These are phyloP conservation scores for Chaetomium fimeti DNA, from an alignment of 495 filamentous ascomycete species.

Conservation along the genomic window DNA sequence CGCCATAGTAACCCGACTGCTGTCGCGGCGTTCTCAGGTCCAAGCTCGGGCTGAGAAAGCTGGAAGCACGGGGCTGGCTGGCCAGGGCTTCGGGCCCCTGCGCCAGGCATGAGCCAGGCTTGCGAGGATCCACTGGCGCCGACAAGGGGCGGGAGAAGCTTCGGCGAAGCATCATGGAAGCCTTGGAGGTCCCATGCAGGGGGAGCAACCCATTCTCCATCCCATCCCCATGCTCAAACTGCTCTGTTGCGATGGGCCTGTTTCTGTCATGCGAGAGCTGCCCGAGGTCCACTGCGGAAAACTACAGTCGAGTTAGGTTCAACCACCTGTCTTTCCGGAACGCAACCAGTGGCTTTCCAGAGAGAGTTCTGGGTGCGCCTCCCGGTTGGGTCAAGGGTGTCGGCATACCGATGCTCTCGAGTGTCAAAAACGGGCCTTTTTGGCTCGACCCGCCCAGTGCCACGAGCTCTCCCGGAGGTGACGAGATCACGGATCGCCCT, in stretches of 20 bases:
- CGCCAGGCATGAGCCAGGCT: constrained; percentile 9
- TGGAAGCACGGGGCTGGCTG: background rate
- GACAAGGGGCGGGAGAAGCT: constrained; percentile 23
- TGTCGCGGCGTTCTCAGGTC: background rate
- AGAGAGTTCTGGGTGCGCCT: too few species aligned
- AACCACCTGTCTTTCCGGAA: too few species aligned
- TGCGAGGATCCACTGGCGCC: constrained; percentile 15
- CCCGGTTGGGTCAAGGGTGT: background rate
- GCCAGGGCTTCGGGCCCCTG: constrained; percentile 12
- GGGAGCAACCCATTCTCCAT: background rate
- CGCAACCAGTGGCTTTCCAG: too few species aligned
- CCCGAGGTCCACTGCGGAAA: too few species aligned
- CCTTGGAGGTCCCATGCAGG: background rate
- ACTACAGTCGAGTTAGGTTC: too few species aligned
- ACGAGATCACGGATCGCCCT: constrained; percentile 13
- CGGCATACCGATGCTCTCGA: background rate
- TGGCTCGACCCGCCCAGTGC: background rate
- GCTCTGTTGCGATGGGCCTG: background rate
- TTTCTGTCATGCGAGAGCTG: background rate
- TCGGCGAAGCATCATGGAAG: constrained; percentile 26
- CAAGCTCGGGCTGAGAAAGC: background rate
- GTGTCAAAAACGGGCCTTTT: background rate
- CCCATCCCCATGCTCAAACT: background rate
- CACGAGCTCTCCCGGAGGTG: background rate
- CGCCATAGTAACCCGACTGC: background rate